Percentiles rank a stretch among this genome's conserved stretches.
Conservation (phyloP, 331 rosid genomes). For the Spiraea crenata region DNA sequence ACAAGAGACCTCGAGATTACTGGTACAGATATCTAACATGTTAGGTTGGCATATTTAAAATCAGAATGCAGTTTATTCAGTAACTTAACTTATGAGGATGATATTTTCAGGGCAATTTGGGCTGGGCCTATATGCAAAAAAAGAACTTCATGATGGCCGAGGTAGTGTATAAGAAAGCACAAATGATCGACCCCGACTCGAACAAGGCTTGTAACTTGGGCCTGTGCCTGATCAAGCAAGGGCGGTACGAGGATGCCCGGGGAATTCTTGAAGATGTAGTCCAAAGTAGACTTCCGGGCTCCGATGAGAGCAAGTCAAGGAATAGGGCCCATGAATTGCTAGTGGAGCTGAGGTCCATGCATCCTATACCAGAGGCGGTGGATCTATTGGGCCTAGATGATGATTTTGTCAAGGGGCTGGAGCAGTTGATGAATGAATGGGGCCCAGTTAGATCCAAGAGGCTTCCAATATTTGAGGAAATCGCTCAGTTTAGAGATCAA, state of each 20-base stretch:
- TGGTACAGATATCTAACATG: slow-evolving; percentile 19
- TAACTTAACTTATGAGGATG: neutral
- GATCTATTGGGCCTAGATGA: slow-evolving; percentile 64
- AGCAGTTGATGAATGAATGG: slow-evolving; percentile 53
- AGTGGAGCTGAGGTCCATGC: slow-evolving; percentile 42
- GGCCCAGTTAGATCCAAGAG: slow-evolving; percentile 80
- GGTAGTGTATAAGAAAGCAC: slow-evolving; percentile 80
- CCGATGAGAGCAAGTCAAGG: slow-evolving; percentile 49
- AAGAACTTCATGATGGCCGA: slow-evolving; percentile 78
- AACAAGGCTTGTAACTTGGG: slow-evolving; percentile 87
- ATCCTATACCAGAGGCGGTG: slow-evolving; percentile 27
- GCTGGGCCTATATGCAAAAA: slow-evolving; percentile 96
- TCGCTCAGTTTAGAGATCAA: slow-evolving; percentile 71
- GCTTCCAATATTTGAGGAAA: slow-evolving; percentile 90
- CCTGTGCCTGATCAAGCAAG: slow-evolving; percentile 61
- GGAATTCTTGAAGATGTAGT: slow-evolving; percentile 49
- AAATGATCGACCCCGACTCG: slow-evolving; percentile 78
- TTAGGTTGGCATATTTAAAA: neutral
- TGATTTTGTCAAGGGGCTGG: slow-evolving; percentile 75
- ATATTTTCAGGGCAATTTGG: slow-evolving; percentile 67
- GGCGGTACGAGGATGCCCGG: slow-evolving; percentile 52
- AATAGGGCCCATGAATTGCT: slow-evolving; percentile 56
- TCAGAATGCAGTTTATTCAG: no score
- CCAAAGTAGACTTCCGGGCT: slow-evolving; percentile 49
- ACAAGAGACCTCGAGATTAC: slow-evolving; percentile 49